Base-by-base conservation (phyloP, 2,329 filamentous ascomycete genomes). In the Fusarium austroafricanum region DNA sequence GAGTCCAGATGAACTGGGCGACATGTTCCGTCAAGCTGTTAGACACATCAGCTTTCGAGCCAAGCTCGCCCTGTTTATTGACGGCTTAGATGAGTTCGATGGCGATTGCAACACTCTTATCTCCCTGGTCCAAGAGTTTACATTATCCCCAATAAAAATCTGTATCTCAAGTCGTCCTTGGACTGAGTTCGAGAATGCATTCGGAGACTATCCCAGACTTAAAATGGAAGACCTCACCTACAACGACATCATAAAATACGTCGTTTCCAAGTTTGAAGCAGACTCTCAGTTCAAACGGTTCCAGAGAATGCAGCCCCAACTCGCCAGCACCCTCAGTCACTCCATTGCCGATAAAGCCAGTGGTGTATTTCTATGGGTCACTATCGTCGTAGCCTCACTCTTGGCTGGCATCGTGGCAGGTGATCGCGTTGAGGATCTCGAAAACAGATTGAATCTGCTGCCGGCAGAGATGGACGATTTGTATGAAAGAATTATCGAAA, bases 81-180 rank as follows among this genome's bases (percentile, higher is more conserved):
- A 65, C 33, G 61, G 61, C 1, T 15, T 65, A 3, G 61, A 65
- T 10, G 61, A 65, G 10, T 65, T 65, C 3, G 31, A 65, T 0
- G 61, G 61, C 0, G 33, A 60, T 18, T 65, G 45, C 7, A 8
- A 7, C 15, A 3, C 17, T 2, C 42, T 65, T 2, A 20, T 65
- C 1, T 39, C 42, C 0, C 1, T 54, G 4, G 1, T 65, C 2
- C 33, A 50, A 5, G 7, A 21, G 11, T 59, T 29, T 0, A 3
- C 49, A 1, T 2, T 2, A 0, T 57, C 6, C 0, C 20, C 50
- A 3, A 20, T 64, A 0, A 67, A 65, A 0, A 3, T 68, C 1
- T 68, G 63, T 10, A 2, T 54, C 6, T 38, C 65, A 0, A 68
- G 65, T 4, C 63, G 65, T 0, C 65, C 55, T 8, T 68, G 65